phyloP scores from a whole-genome alignment of 2,329 filamentous ascomycete genomes.

The Calonectria montana region DNA sequence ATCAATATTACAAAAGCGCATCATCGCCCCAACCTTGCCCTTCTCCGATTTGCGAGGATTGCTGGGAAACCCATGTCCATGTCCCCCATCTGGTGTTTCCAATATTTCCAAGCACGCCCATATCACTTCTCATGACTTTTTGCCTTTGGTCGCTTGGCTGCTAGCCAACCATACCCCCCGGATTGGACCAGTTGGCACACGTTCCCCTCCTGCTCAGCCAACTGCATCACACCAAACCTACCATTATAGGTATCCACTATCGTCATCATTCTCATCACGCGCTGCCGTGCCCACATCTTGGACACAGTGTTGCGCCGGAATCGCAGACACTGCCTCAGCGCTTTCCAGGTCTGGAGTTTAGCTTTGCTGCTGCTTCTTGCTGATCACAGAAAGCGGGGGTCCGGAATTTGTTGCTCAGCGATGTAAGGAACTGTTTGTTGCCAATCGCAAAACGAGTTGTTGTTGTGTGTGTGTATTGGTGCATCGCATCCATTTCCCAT shows the following conservation, averaged over 20 bases:
- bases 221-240: background rate
- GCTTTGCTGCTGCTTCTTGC: background rate
- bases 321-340: background rate
- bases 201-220: conserved; percentile 15
- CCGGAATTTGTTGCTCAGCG: background rate
- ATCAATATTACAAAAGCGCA: background rate
- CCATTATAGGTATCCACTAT: conserved; percentile 10
- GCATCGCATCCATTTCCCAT: background rate
- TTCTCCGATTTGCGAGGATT: background rate
- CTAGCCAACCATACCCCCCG: background rate
- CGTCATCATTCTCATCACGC: conserved; percentile 38
- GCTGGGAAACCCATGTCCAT: conserved; percentile 1
- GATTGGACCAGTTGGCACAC: background rate
- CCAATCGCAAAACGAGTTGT: background rate
- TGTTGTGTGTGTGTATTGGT: background rate
- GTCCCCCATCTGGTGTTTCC: background rate
- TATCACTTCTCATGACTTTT: conserved; percentile 2
- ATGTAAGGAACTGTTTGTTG: background rate
- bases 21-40: background rate
- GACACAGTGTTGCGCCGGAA: conserved; percentile 1
- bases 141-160: background rate
- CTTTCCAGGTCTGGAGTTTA: background rate
- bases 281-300: conserved; percentile 1
- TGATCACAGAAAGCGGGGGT: background rate
- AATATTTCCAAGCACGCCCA: background rate